A percentile compares a stretch with the other conserved stretches of the same genome.
These are phyloP conservation scores for Sugiyamaella grinbergsii DNA, from an alignment of 1,139 yeast genomes.

Conservation along the genomic window DNA sequence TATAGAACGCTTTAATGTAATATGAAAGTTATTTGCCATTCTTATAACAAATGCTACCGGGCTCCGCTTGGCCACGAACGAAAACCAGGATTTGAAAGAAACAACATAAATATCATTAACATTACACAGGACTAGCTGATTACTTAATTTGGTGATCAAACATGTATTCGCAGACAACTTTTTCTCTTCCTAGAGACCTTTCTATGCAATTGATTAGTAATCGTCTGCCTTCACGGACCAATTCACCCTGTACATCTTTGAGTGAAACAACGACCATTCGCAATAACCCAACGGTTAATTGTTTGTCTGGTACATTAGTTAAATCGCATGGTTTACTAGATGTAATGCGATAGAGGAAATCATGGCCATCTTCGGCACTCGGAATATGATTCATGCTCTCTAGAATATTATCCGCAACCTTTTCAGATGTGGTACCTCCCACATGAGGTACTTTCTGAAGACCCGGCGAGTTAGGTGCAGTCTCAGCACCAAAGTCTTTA, in stretches of 20 bases:
- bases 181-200: conserved; percentile 38
- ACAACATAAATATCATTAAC: conserved; percentile 5
- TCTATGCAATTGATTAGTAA: conserved; percentile 39
- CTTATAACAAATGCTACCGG: no score
- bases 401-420: conserved; percentile 22
- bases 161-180: conserved; percentile 35
- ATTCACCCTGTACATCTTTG: conserved; percentile 36
- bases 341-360: conserved; percentile 31
- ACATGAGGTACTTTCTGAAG: conserved; percentile 6
- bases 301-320: conserved; percentile 29
- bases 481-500: conserved; percentile 14
- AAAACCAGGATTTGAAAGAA: no score
- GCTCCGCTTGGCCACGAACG: no score
- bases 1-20: neutral
- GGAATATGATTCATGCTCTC: conserved; percentile 25
- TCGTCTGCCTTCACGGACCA: conserved; percentile 39
- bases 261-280: conserved; percentile 38
- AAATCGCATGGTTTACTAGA: conserved; percentile 29
- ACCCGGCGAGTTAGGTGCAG: conserved; percentile 5
- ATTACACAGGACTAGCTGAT: conserved; percentile 11
- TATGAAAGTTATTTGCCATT: neutral
- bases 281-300: conserved; percentile 40
- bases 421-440: conserved; percentile 19
- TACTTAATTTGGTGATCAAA: conserved; percentile 22
- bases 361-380: conserved; percentile 33